These are phyloP conservation scores for Skeletonema tropicum DNA, from an alignment of 108 stramenopile genomes.

Conservation along the genomic window DNA sequence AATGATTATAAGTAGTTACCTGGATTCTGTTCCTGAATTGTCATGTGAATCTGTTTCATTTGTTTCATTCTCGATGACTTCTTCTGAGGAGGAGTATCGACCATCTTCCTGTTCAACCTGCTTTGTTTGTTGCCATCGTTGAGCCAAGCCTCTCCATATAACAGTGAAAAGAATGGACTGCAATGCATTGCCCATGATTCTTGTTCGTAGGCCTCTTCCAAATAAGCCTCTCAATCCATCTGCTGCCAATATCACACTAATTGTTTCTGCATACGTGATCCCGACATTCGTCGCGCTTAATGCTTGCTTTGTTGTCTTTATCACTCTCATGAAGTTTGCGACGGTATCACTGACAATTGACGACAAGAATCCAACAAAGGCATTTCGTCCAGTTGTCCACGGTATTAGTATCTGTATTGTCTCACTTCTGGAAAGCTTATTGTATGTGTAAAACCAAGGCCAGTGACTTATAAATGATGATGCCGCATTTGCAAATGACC, in stretches of 20 bases:
- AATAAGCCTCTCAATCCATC: slow-evolving; percentile 90
- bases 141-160: slow-evolving; percentile 82
- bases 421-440: slow-evolving; percentile 55
- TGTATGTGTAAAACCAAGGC: slow-evolving; percentile 88
- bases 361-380: slow-evolving; percentile 75
- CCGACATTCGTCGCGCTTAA: slow-evolving; percentile 60
- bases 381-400: slow-evolving; percentile 61
- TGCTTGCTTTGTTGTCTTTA: slow-evolving; percentile 90
- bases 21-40: neutral
- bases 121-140: slow-evolving; percentile 39
- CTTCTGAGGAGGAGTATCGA: neutral
- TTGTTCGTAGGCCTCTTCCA: slow-evolving; percentile 74
- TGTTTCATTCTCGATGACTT: neutral
- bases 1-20: neutral
- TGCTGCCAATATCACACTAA: slow-evolving; percentile 75
- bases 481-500: slow-evolving; percentile 67
- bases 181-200: slow-evolving; percentile 83
- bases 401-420: slow-evolving; percentile 45
- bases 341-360: slow-evolving; percentile 78
- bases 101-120: neutral
- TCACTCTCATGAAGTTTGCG: slow-evolving; percentile 80
- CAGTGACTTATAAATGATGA: slow-evolving; percentile 73
- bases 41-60: neutral
- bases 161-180: slow-evolving; percentile 85
- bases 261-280: slow-evolving; percentile 67